These are phyloP conservation scores for Dissophora globulifera DNA, from an alignment of 192 early-diverging fungal genomes.

Conservation along the genomic window DNA sequence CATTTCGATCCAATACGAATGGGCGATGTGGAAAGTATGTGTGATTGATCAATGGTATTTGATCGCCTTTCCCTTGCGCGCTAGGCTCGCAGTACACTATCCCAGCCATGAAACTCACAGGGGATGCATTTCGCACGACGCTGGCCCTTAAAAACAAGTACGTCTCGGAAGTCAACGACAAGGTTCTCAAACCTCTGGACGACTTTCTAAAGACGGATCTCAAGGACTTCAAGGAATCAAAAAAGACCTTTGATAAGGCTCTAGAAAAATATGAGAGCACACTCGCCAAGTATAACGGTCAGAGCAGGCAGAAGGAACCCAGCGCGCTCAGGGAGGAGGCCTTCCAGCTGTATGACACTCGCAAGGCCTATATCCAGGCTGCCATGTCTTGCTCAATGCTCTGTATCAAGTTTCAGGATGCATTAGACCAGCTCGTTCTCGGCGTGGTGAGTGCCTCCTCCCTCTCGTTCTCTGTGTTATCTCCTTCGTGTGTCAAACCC, in stretches of 20 bases:
- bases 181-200: constrained; percentile 66
- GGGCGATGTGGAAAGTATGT: no score
- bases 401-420: constrained; percentile 66
- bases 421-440: constrained; percentile 61
- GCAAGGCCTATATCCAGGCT: constrained; percentile 69
- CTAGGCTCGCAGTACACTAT: constrained; percentile 55
- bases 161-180: constrained; percentile 68
- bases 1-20: no score
- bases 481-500: no score
- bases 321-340: constrained; percentile 76
- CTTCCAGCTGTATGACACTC: constrained; percentile 72
- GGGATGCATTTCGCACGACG: constrained; percentile 57
- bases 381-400: constrained; percentile 65
- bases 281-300: constrained; percentile 63
- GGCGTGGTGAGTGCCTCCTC: constrained; percentile 44
- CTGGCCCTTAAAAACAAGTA: constrained; percentile 61
- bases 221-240: constrained; percentile 70
- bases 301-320: constrained; percentile 73
- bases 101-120: constrained; percentile 55
- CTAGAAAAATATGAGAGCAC: constrained; percentile 72
- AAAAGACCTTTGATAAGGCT: constrained; percentile 54
- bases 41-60: no score
- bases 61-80: no score
- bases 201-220: constrained; percentile 69
- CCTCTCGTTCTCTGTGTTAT: constrained; percentile 7